Evolutionary conservation across 768 basidiomycete species (phyloP).

Genomic region (Heimioporus sp.): DNA sequence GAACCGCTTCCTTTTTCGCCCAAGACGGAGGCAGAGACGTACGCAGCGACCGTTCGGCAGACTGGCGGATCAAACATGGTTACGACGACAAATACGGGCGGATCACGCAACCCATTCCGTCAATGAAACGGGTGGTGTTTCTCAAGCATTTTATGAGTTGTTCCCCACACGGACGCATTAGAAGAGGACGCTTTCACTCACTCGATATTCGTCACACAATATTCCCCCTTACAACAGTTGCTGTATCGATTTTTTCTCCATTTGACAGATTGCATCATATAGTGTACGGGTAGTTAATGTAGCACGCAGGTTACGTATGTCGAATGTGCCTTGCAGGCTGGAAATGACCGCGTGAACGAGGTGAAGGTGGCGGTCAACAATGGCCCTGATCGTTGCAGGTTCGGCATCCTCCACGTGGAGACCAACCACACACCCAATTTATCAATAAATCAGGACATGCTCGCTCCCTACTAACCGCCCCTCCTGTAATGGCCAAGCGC

Average conservation of each 20-base stretch:
- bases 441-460: constrained; percentile 22
- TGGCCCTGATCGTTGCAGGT: constrained; percentile 9
- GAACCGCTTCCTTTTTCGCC: constrained; percentile 18
- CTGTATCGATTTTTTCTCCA: constrained; percentile 11
- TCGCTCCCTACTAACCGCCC: constrained; percentile 13
- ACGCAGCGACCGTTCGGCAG: constrained; percentile 48
- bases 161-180: constrained; percentile 27
- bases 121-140: constrained; percentile 30
- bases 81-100: constrained; percentile 42
- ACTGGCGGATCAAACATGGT: constrained; percentile 42
- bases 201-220: neutral
- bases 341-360: constrained; percentile 25
- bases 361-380: constrained; percentile 10
- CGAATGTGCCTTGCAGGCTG: constrained; percentile 1
- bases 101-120: constrained; percentile 54
- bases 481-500: constrained; percentile 26
- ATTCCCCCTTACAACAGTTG: constrained; percentile 14
- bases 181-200: constrained; percentile 15
- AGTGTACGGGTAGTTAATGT: constrained; percentile 22
- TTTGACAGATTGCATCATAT: constrained; percentile 14
- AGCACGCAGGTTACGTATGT: constrained; percentile 19
- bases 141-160: constrained; percentile 4
- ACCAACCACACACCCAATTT: constrained; percentile 8
- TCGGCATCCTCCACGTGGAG: constrained; percentile 22
- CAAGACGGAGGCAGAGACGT: constrained; percentile 59